phyloP scores from a whole-genome alignment of 1,139 yeast species.

The Saccharomycopsis hybrid region DNA sequence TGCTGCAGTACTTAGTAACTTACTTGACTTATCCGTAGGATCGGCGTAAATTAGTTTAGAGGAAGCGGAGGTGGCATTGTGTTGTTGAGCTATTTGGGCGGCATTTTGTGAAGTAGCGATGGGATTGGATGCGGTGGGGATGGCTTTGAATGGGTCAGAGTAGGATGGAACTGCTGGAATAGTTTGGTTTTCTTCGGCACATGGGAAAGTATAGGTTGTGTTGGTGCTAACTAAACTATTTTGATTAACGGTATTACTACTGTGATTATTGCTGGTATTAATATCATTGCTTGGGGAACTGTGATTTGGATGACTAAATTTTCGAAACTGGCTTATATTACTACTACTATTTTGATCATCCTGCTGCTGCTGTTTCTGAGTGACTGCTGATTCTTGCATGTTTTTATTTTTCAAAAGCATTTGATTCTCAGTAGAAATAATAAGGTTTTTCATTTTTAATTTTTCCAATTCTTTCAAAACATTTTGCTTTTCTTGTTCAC shows the following conservation, averaged over 20 bases:
- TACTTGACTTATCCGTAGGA: conserved; percentile 24
- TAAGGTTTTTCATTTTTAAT: conserved; percentile 46
- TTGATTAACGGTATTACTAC: not conserved
- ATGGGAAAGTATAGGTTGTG: conserved; percentile 14
- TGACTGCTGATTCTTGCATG: not conserved
- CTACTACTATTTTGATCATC: not conserved
- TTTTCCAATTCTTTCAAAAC: conserved; percentile 49
- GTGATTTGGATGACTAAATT: conserved; percentile 1
- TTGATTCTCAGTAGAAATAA: conserved; percentile 56
- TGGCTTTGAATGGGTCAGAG: too few species aligned
- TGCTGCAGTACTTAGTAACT: conserved; percentile 50
- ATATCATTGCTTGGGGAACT: too few species aligned
- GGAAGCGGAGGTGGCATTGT: not conserved
- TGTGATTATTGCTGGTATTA: too few species aligned
- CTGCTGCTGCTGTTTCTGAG: too few species aligned
- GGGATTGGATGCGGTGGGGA: too few species aligned
- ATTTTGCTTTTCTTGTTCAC: conserved; percentile 52
- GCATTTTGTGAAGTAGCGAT: conserved; percentile 1
- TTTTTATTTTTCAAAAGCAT: conserved; percentile 36
- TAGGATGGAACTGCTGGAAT: not conserved
- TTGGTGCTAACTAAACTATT: not conserved
- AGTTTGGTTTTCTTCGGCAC: not conserved
- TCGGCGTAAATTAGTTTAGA: conserved; percentile 14
- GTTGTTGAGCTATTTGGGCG: conserved; percentile 4
- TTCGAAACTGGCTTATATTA: too few species aligned